These are phyloP conservation scores for Kockiozyma suomiensis DNA, from an alignment of 805 yeast species.

Conservation along the genomic window DNA sequence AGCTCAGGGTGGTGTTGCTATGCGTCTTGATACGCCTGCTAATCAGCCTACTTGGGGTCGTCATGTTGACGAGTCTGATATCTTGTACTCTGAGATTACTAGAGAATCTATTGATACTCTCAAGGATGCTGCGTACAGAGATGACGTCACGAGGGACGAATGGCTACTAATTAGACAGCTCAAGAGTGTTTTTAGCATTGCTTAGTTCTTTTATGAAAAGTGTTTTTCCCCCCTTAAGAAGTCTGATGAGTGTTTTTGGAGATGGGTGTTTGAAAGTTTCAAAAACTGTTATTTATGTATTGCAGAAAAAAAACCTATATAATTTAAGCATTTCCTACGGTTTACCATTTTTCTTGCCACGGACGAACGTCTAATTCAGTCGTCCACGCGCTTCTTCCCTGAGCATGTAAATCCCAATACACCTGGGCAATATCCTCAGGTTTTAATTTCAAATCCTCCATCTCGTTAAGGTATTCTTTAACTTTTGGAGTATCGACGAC, in stretches of 20 bases:
- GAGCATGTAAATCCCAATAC: constrained; percentile 29
- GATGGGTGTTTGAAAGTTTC: background rate
- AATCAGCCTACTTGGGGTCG: constrained; percentile 99
- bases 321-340: background rate
- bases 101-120: constrained; percentile 94
- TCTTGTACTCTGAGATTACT: constrained; percentile 82
- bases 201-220: constrained; percentile 46
- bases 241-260: background rate
- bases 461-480: constrained; percentile 12
- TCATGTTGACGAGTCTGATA: constrained; percentile 93
- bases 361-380: constrained; percentile 29
- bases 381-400: constrained; percentile 26
- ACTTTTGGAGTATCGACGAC: constrained; percentile 17
- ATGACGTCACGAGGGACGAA: constrained; percentile 89
- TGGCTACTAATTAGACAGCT: constrained; percentile 90
- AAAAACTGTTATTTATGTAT: background rate
- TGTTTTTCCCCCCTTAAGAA: no score
- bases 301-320: no score
- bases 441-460: constrained; percentile 17
- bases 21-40: constrained; percentile 87
- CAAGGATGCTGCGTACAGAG: constrained; percentile 97
- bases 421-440: constrained; percentile 25
- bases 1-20: constrained; percentile 97
- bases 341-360: constrained; percentile 27
- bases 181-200: constrained; percentile 85